Percentiles rank a stretch among this genome's conserved stretches.
Evolutionary conservation across 257 asterid genomes (phyloP).

Genomic region (Fraxinus excelsior): DNA sequence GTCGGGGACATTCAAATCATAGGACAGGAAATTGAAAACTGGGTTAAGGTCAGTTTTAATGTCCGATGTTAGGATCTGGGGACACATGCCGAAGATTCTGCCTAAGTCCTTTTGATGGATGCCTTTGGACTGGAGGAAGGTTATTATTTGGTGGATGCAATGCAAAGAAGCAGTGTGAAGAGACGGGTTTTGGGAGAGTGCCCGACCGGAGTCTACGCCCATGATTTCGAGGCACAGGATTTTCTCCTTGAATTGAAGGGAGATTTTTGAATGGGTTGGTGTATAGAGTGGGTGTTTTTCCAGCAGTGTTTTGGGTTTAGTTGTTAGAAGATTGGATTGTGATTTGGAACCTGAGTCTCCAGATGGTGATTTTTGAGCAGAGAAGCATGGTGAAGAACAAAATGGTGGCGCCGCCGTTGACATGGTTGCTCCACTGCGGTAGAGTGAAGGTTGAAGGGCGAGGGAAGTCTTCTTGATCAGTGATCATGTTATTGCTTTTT

Average conservation of each 20-base stretch:
- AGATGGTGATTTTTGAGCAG: slow-evolving; percentile 38
- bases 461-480: neutral
- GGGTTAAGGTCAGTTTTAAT: slow-evolving; percentile 58
- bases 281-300: slow-evolving; percentile 70
- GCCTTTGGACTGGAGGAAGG: slow-evolving; percentile 85
- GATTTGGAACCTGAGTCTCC: slow-evolving; percentile 21
- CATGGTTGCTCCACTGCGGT: slow-evolving; percentile 33
- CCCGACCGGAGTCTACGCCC: slow-evolving; percentile 91
- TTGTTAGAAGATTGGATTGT: slow-evolving; percentile 27
- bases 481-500: neutral
- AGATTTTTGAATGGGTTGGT: slow-evolving; percentile 62
- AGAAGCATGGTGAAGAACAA: slow-evolving; percentile 53
- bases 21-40: slow-evolving; percentile 66
- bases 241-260: slow-evolving; percentile 84
- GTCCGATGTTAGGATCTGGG: slow-evolving; percentile 70
- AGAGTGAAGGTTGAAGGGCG: slow-evolving; percentile 8
- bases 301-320: slow-evolving; percentile 64
- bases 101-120: slow-evolving; percentile 80
- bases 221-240: slow-evolving; percentile 88
- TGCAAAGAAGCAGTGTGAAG: slow-evolving; percentile 64
- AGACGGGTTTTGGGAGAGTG: slow-evolving; percentile 69
- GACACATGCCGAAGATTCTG: slow-evolving; percentile 86
- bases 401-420: slow-evolving; percentile 46
- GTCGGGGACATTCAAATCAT: slow-evolving; percentile 64
- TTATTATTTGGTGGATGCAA: slow-evolving; percentile 63